Evolutionary conservation across 2,329 filamentous ascomycete genomes (phyloP).

Genomic region (Sordariomycetes sp.): DNA sequence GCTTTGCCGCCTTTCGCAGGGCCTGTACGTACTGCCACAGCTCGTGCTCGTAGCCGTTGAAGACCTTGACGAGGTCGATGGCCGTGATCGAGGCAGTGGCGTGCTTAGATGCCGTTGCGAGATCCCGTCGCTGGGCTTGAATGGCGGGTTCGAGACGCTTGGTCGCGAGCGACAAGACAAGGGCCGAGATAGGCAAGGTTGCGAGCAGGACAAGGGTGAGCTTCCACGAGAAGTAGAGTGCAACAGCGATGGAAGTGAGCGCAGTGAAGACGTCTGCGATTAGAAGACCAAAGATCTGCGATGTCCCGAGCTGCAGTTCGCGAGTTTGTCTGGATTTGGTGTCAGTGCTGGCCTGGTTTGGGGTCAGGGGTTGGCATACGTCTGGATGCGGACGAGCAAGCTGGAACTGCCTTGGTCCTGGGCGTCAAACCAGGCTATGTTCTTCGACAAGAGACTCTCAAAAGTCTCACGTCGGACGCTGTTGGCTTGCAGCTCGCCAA

Average conservation of each 20-base stretch:
- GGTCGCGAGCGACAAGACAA: slow-evolving; percentile 51
- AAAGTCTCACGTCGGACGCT: slow-evolving; percentile 59
- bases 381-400: slow-evolving; percentile 62
- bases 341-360: background rate
- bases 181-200: slow-evolving; percentile 58
- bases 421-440: slow-evolving; percentile 76
- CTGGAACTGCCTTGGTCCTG: slow-evolving; percentile 63
- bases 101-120: slow-evolving; percentile 63
- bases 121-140: slow-evolving; percentile 56
- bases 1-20: slow-evolving; percentile 47
- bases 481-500: slow-evolving; percentile 73
- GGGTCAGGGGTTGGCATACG: slow-evolving; percentile 38
- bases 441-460: slow-evolving; percentile 55
- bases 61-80: slow-evolving; percentile 82
- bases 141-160: slow-evolving; percentile 55
- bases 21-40: slow-evolving; percentile 51
- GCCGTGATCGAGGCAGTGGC: slow-evolving; percentile 59
- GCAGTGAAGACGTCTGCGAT: slow-evolving; percentile 56
- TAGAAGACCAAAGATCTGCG: slow-evolving; percentile 67
- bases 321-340: slow-evolving; percentile 49
- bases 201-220: slow-evolving; percentile 72
- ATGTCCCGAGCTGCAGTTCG: slow-evolving; percentile 73
- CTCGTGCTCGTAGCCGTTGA: slow-evolving; percentile 67
- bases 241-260: slow-evolving; percentile 57
- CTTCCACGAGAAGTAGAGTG: slow-evolving; percentile 74